Conservation (phyloP, 371 early-diverging fungal species). For the Apophysomyces sp. region DNA sequence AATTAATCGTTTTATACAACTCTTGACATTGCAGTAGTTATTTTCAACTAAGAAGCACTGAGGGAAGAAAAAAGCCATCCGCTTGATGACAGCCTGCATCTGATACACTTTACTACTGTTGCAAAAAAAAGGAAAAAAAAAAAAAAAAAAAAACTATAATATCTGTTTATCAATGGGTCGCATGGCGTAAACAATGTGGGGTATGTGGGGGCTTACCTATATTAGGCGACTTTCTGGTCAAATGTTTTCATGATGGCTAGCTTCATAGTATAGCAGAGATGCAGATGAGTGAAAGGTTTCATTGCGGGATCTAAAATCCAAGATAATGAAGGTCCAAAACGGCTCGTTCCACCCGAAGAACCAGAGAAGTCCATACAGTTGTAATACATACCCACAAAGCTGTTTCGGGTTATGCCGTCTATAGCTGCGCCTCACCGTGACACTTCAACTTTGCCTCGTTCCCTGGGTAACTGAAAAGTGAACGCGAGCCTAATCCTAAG, state of each 20-base stretch:
- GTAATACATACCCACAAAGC: not conserved
- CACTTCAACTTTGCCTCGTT: not conserved
- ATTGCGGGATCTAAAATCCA: no score
- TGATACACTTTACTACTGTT: not conserved
- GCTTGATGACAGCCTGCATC: not conserved
- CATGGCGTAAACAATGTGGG: not conserved
- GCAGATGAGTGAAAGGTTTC: no score
- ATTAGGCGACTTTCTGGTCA: not conserved
- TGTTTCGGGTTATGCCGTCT: not conserved
- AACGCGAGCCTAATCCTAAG: no score
- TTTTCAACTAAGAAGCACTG: not conserved
- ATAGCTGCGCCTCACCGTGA: not conserved
- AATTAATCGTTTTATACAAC: not conserved
- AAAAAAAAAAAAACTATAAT: not conserved
- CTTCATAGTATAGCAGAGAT: no score
- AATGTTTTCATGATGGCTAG: no score
- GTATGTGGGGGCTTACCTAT: not conserved
- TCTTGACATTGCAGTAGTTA: not conserved
- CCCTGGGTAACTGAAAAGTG: no score
- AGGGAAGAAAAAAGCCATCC: not conserved
- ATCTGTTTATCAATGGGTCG: not conserved
- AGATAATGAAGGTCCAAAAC: no score
- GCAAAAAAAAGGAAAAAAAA: no score
- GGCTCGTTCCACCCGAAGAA: not conserved
- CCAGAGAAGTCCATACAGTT: not conserved